A percentile compares a stretch with the other conserved stretches of the same genome.
These are phyloP conservation scores for Furcasterigmium sp. DNA, from an alignment of 2,329 filamentous ascomycete genomes.

Conservation along the genomic window DNA sequence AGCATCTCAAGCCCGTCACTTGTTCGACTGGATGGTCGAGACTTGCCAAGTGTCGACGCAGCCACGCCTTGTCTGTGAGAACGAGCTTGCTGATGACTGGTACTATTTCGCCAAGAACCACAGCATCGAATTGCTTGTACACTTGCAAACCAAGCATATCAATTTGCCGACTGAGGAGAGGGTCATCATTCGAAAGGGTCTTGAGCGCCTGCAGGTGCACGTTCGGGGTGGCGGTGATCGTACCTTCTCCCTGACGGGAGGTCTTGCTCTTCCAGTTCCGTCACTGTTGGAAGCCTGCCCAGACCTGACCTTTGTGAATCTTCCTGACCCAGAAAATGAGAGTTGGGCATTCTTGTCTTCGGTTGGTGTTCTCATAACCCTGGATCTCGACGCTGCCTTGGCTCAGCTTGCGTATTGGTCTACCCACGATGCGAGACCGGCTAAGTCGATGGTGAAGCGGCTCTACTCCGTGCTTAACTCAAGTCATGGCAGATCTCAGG, in stretches of 20 bases:
- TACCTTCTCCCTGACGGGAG: too few relatives aligned
- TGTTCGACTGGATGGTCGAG: neutral
- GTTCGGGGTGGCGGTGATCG: too few relatives aligned
- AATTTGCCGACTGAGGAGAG: too few relatives aligned
- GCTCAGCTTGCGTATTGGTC: neutral
- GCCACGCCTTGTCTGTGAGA: neutral
- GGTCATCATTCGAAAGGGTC: too few relatives aligned
- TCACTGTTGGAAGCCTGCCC: neutral
- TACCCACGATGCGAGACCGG: neutral
- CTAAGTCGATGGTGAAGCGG: neutral
- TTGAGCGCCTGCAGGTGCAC: too few relatives aligned
- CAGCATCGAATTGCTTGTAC: neutral
- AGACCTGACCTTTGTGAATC: neutral
- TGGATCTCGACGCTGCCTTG: neutral
- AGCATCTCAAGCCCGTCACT: slow-evolving; percentile 6
- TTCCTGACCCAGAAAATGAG: neutral
- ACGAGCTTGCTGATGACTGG: neutral
- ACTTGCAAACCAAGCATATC: too few relatives aligned
- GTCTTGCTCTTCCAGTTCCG: too few relatives aligned
- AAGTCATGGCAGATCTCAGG: neutral
- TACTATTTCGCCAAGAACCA: neutral
- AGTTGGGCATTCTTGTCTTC: neutral
- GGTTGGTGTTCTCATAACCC: neutral
- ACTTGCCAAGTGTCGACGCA: neutral
- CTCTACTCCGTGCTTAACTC: neutral